These are phyloP conservation scores for Misopates orontium DNA, from an alignment of 257 asterid genomes.

Conservation along the genomic window DNA sequence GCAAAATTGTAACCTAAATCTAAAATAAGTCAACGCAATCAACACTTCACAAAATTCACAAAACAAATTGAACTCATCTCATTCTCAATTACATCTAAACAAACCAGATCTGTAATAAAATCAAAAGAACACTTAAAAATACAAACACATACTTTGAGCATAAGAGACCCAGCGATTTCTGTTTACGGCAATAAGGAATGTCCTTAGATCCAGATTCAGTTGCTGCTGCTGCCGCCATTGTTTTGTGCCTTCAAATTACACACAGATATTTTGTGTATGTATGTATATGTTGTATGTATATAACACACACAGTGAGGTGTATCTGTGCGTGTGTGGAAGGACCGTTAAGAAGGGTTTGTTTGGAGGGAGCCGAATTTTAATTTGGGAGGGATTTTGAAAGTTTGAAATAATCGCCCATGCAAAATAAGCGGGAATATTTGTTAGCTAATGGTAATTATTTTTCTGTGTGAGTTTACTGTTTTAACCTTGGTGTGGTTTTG, in stretches of 20 bases:
- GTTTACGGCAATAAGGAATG: constrained; percentile 79
- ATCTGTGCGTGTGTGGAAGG: constrained; percentile 22
- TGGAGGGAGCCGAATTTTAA: constrained; percentile 31
- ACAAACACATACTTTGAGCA: constrained; percentile 83
- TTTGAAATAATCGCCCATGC: constrained; percentile 55
- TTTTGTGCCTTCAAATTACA: background rate
- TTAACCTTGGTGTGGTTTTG: constrained; percentile 21
- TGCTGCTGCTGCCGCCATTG: constrained; percentile 37
- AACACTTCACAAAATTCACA: too few relatives aligned
- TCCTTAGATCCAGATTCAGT: constrained; percentile 64
- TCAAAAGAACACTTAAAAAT: too few relatives aligned
- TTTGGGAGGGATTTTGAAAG: constrained; percentile 68
- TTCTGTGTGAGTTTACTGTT: constrained; percentile 23
- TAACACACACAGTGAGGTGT: constrained; percentile 6
- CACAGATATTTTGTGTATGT: background rate
- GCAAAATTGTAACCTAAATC: background rate
- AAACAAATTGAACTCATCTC: too few relatives aligned
- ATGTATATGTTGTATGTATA: background rate
- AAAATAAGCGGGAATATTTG: constrained; percentile 53
- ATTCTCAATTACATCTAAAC: too few relatives aligned
- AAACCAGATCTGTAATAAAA: background rate
- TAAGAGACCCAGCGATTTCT: constrained; percentile 87
- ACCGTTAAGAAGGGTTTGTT: constrained; percentile 54
- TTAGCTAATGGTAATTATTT: too few relatives aligned
- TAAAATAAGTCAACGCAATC: too few relatives aligned